Conservation (phyloP, 2,329 filamentous ascomycete species). For the Cordyceps javanica region DNA sequence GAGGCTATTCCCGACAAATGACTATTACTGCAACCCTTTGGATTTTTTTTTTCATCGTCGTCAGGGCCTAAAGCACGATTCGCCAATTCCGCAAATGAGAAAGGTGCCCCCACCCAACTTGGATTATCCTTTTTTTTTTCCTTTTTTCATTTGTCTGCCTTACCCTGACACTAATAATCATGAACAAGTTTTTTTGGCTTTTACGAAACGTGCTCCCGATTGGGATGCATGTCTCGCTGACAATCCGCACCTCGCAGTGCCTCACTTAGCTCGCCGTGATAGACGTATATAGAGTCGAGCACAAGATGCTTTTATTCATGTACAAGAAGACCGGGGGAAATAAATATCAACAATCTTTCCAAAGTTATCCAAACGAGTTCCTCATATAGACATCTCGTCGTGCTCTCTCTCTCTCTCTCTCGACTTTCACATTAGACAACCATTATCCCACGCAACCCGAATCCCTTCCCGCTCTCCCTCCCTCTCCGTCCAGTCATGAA, state of each 20-base stretch:
- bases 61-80: not conserved
- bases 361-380: too few species aligned
- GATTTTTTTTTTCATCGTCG: not conserved
- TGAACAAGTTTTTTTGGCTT: too few species aligned
- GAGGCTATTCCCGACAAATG: too few species aligned
- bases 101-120: too few species aligned
- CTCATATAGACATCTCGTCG: too few species aligned
- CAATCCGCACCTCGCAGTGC: not conserved
- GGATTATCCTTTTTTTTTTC: not conserved
- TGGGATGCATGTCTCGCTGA: not conserved
- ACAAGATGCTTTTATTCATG: not conserved
- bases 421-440: too few species aligned
- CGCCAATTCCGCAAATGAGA: not conserved
- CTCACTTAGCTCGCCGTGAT: too few species aligned
- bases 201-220: slow-evolving; percentile 4
- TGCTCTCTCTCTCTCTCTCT: too few species aligned
- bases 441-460: not conserved
- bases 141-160: too few species aligned
- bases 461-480: not conserved
- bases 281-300: not conserved
- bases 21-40: too few species aligned
- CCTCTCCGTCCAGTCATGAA: not conserved
- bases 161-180: too few species aligned
- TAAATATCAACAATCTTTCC: too few species aligned
- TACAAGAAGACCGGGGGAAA: not conserved